Conservation (phyloP, 2,329 filamentous ascomycete species). For the Bipolaris sorokiniana region DNA sequence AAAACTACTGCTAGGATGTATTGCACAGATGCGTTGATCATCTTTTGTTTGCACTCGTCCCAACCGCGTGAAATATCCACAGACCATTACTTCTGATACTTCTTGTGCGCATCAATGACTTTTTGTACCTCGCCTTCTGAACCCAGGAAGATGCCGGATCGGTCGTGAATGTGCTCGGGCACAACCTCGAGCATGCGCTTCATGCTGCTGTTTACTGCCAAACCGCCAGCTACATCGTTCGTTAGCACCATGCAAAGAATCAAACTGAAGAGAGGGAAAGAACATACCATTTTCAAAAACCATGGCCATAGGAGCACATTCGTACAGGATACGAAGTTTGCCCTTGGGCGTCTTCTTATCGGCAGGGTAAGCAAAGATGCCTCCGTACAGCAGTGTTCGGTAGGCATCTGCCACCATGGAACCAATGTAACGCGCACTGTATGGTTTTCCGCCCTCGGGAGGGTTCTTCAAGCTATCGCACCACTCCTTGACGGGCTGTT, state of each 20-base stretch:
- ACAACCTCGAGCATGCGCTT: conserved; percentile 85
- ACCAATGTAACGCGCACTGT: conserved; percentile 93
- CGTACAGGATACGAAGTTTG: conserved; percentile 95
- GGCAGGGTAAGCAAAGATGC: conserved; percentile 95
- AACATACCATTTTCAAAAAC: conserved; percentile 95
- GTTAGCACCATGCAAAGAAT: conserved; percentile 21
- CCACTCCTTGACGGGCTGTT: conserved; percentile 83
- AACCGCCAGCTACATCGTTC: conserved; percentile 73
- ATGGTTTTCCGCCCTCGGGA: conserved; percentile 78
- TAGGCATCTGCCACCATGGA: conserved; percentile 99
- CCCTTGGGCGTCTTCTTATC: conserved; percentile 99
- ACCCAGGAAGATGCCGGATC: conserved; percentile 93
- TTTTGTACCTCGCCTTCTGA: conserved; percentile 95
- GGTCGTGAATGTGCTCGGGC: conserved; percentile 92
- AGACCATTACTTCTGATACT: conserved; percentile 47
- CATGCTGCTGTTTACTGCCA: conserved; percentile 92
- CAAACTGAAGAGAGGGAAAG: not conserved
- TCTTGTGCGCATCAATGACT: conserved; percentile 82
- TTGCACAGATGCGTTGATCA: conserved; percentile 1
- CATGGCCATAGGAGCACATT: conserved; percentile 99
- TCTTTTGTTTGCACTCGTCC: not conserved
- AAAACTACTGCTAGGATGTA: not conserved
- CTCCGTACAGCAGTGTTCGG: conserved; percentile 91
- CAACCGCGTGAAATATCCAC: not conserved
- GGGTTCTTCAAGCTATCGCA: conserved; percentile 88